Conservation (phyloP, 257 asterid genomes). For the Anisodus acutangulus region DNA sequence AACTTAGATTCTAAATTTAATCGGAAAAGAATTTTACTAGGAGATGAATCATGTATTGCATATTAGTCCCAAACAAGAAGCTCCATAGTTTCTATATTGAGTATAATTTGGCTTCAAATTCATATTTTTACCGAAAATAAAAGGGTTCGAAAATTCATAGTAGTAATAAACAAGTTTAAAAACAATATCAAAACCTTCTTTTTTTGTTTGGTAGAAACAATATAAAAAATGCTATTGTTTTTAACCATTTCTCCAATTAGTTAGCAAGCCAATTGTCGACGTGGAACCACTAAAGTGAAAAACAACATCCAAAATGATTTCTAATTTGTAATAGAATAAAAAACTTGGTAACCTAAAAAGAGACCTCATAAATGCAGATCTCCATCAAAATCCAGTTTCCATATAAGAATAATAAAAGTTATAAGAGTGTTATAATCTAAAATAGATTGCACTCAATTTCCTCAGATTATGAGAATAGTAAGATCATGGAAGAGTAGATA, state of each 20-base stretch:
- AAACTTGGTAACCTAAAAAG: slow-evolving; percentile 60
- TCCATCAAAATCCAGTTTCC: slow-evolving; percentile 52
- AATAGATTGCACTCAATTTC: slow-evolving; percentile 52
- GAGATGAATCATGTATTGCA: not conserved
- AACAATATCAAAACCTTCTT: too few species aligned
- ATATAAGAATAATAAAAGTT: slow-evolving; percentile 10
- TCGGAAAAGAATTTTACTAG: not conserved
- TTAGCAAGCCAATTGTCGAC: slow-evolving; percentile 41
- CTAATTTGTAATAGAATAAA: slow-evolving; percentile 46
- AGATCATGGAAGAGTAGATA: slow-evolving; percentile 27
- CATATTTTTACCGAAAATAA: not conserved
- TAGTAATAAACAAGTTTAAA: not conserved
- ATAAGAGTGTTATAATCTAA: slow-evolving; percentile 11
- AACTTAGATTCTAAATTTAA: not conserved
- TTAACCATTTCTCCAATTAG: slow-evolving; percentile 1
- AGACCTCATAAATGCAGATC: slow-evolving; percentile 48
- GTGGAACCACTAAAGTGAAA: slow-evolving; percentile 53
- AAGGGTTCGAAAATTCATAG: not conserved
- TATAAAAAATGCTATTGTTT: not conserved
- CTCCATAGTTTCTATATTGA: not conserved
- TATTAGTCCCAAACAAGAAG: not conserved
- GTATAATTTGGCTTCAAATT: not conserved
- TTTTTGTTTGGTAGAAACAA: not conserved
- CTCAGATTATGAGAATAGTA: slow-evolving; percentile 41
- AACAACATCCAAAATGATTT: slow-evolving; percentile 36